Evolutionary conservation across 2,329 filamentous ascomycete species (phyloP).

Genomic region (Rhexocercosporidium sp.): DNA sequence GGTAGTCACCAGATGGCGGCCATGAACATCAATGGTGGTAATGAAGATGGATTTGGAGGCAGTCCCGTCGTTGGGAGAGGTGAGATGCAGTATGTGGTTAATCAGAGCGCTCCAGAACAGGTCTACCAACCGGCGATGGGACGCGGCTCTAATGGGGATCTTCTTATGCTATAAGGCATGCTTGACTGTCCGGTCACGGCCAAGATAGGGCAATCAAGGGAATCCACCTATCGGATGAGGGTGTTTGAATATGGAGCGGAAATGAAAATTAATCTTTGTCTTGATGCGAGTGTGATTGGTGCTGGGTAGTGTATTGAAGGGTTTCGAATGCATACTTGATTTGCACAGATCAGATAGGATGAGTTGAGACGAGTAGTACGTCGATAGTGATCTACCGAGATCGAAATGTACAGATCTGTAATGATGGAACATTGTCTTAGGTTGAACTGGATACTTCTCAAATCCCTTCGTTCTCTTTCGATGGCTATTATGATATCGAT

Average conservation of each 20-base stretch:
- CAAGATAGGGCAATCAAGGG: background rate
- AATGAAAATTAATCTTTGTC: background rate
- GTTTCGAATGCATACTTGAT: too few relatives aligned
- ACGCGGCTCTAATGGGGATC: conserved; percentile 70
- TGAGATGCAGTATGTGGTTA: conserved; percentile 72
- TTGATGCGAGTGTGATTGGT: too few relatives aligned
- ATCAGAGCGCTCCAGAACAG: conserved; percentile 79
- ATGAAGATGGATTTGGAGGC: conserved; percentile 68
- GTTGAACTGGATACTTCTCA: too few relatives aligned
- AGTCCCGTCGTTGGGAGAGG: conserved; percentile 51
- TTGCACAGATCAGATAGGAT: too few relatives aligned
- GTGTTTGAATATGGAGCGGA: background rate
- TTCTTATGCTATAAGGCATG: conserved; percentile 64
- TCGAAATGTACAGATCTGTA: too few relatives aligned
- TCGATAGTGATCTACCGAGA: too few relatives aligned
- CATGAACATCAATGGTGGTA: conserved; percentile 65
- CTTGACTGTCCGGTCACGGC: background rate
- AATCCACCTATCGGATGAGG: conserved; percentile 1
- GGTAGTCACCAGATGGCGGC: conserved; percentile 74
- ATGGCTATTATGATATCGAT: too few relatives aligned
- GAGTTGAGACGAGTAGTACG: too few relatives aligned
- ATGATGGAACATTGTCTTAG: too few relatives aligned
- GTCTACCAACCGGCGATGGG: conserved; percentile 73
- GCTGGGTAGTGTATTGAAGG: too few relatives aligned
- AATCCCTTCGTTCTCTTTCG: too few relatives aligned